Conservation (phyloP, 306 rosid genomes). For the Rosa lucieae region DNA sequence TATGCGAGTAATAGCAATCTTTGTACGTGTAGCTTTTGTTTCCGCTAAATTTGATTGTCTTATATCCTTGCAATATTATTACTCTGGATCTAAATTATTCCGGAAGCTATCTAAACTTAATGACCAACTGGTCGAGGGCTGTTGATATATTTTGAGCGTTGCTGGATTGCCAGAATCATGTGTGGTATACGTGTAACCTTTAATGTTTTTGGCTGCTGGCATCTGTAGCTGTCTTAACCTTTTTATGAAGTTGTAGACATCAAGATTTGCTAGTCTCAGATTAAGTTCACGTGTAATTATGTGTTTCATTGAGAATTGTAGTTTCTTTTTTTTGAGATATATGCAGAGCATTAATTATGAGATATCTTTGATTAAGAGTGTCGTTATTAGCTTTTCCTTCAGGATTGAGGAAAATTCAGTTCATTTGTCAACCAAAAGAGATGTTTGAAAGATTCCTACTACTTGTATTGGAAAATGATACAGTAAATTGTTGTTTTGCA, state of each 20-base stretch:
- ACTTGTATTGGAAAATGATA: background rate
- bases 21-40: background rate
- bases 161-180: background rate
- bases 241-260: background rate
- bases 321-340: background rate
- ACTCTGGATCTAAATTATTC: background rate
- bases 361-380: background rate
- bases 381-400: background rate
- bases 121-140: background rate
- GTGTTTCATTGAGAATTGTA: background rate
- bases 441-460: background rate
- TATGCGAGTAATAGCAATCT: background rate
- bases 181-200: background rate
- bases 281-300: background rate
- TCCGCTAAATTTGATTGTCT: background rate
- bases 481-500: background rate
- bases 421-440: slow-evolving; percentile 2
- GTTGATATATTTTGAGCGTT: background rate
- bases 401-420: slow-evolving; percentile 3
- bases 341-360: background rate
- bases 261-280: background rate
- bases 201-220: background rate
- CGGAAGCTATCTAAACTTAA: background rate
- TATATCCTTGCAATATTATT: background rate
- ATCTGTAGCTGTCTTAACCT: background rate